Evolutionary conservation across 2,329 filamentous ascomycete genomes (phyloP).

Genomic region (Xylaria sp.): DNA sequence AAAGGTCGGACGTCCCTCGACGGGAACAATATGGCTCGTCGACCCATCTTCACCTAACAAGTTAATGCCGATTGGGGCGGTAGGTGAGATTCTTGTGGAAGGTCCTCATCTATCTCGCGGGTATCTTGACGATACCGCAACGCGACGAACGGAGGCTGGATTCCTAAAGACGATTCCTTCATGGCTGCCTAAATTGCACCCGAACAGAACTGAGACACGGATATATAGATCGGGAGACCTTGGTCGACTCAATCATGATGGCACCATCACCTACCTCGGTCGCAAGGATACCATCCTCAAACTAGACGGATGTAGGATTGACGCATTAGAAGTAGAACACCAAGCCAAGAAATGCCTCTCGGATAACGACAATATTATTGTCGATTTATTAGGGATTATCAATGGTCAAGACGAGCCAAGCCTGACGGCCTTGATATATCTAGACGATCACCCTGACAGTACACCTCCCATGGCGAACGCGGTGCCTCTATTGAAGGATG

Average conservation of each 20-base stretch:
- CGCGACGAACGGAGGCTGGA: constrained; percentile 34
- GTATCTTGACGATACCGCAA: constrained; percentile 36
- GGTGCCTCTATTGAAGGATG: constrained; percentile 32
- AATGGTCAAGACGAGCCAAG: constrained; percentile 38
- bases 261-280: constrained; percentile 34
- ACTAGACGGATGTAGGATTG: constrained; percentile 39
- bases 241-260: constrained; percentile 33
- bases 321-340: constrained; percentile 38
- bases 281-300: constrained; percentile 39
- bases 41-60: constrained; percentile 31
- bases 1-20: constrained; percentile 34
- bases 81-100: constrained; percentile 35
- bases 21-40: constrained; percentile 36
- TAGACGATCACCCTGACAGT: constrained; percentile 34
- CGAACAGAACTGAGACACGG: constrained; percentile 25
- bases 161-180: constrained; percentile 28
- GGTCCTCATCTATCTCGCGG: constrained; percentile 34
- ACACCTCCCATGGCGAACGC: constrained; percentile 18
- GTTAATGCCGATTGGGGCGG: constrained; percentile 35
- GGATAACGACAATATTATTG: constrained; percentile 34
- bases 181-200: constrained; percentile 32
- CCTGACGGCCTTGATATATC: constrained; percentile 37
- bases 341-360: constrained; percentile 39
- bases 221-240: constrained; percentile 38
- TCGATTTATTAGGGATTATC: constrained; percentile 36